Base-by-base conservation (phyloP, 768 basidiomycete genomes). In the Boletus barrowsii region DNA sequence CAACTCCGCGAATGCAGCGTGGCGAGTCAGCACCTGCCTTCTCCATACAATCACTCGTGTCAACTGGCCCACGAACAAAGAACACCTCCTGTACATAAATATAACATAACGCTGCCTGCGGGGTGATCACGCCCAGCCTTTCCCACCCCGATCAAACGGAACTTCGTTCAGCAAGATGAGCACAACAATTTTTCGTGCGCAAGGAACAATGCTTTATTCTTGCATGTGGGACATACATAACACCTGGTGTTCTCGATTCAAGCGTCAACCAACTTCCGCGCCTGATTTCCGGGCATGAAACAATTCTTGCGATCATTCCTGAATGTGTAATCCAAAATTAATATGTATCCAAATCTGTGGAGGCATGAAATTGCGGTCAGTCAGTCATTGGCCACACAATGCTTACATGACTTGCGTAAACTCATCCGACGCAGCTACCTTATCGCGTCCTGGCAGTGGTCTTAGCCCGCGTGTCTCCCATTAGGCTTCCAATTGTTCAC, bases 1-100 rank as follows among this genome's bases (percentile, higher is more conserved):
- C 32, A 67, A 69, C 70, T 69, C 68, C 68, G 68, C 68, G 68
- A 71, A 51, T 42, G 33, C 56, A 47, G 69, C 61, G 69, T 68
- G 68, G 54, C 67, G 33, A 33, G 20, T 41, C 14, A 42, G 14
- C 54, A 41, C 30, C 51, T 18, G 33, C 8, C 37, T 33, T 52
- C 49, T 55, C 50, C 43, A 58, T 42, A 15, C n/a, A 22, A 40
- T 29, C 47, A n/a, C 18, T 13, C 37, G 32, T 14, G 13, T 41
- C 40, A 48, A 14, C 15, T 22, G 26, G 7, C 24, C 42, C 40
- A 44, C 46, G 32, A 40, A 49, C 37, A 30, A 52, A 33, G 39
- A 44, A 52, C 29, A 30, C 14, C n/a, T 51, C 22, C 7, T 46
- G 55, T 65, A 61, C 64, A 63, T 63, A 64, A 62, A 42, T 32